These are phyloP conservation scores for Eutrema japonicum DNA, from an alignment of 345 rosid genomes.

Conservation along the genomic window DNA sequence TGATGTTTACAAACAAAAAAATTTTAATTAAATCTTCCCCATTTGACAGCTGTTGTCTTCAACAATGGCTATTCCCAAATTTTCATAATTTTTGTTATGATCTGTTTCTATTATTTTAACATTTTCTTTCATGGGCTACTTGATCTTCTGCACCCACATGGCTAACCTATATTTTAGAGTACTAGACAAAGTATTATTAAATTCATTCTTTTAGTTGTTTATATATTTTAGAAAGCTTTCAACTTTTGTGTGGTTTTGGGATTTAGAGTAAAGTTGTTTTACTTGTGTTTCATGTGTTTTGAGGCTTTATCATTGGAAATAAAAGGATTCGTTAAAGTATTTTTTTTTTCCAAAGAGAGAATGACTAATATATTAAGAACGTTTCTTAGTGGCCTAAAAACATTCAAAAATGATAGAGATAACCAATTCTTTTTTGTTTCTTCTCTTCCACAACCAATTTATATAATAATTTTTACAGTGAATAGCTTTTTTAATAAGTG, in stretches of 20 bases:
- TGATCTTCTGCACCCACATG: conserved; percentile 47
- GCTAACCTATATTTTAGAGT: conserved; percentile 45
- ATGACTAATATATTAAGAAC: not conserved
- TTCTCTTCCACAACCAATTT: no score
- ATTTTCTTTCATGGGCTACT: conserved; percentile 32
- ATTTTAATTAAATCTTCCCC: not conserved
- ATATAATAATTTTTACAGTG: no score
- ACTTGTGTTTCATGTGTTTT: conserved; percentile 38
- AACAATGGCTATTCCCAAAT: conserved; percentile 45
- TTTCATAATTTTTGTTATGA: conserved; percentile 26
- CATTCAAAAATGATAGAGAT: not conserved
- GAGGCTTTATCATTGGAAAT: conserved; percentile 7
- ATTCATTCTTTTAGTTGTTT: conserved; percentile 28
- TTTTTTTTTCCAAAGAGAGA: not conserved
- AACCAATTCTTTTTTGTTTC: no score
- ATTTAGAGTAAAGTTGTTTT: conserved; percentile 25
- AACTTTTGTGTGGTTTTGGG: conserved; percentile 33
- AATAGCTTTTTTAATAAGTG: no score
- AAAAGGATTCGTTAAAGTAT: not conserved
- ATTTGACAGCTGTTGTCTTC: conserved; percentile 41
- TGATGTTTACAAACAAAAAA: no score
- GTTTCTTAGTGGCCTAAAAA: not conserved
- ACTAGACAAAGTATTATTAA: conserved; percentile 40
- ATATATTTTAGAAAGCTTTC: conserved; percentile 10
- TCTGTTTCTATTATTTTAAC: conserved; percentile 34